Percentiles rank a stretch among this genome's conserved stretches.
Conservation (phyloP, 805 yeast species). For the Nadsonia fulvescens region DNA sequence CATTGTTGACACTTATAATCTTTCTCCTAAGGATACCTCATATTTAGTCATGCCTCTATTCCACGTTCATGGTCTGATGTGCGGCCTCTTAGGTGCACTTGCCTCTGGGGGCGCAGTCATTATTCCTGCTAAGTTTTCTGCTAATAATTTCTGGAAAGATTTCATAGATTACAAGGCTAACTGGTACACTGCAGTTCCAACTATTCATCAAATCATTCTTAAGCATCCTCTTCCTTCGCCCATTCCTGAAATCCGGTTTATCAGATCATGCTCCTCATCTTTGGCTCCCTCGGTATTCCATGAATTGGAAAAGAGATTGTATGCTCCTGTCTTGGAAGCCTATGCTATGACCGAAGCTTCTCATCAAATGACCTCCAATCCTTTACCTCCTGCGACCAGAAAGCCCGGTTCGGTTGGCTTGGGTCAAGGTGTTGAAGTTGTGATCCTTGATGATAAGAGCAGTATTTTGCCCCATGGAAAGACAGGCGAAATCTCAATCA, state of each 20-base stretch:
- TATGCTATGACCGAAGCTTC: slow-evolving; percentile 71
- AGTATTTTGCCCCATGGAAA: slow-evolving; percentile 29
- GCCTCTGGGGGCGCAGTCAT: slow-evolving; percentile 41
- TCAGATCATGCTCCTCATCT: slow-evolving; percentile 56
- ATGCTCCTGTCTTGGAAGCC: slow-evolving; percentile 58
- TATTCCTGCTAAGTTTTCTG: slow-evolving; percentile 47
- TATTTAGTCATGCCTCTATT: slow-evolving; percentile 62
- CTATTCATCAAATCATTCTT: slow-evolving; percentile 50
- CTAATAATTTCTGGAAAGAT: slow-evolving; percentile 41
- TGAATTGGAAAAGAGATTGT: slow-evolving; percentile 35
- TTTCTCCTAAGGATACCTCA: slow-evolving; percentile 31
- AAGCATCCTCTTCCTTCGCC: slow-evolving; percentile 31
- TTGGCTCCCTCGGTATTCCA: slow-evolving; percentile 48
- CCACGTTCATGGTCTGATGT: slow-evolving; percentile 61
- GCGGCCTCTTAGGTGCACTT: slow-evolving; percentile 44
- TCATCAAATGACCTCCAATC: slow-evolving; percentile 65
- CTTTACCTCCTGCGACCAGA: slow-evolving; percentile 44
- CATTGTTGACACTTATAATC: slow-evolving; percentile 38
- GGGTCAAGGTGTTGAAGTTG: slow-evolving; percentile 51
- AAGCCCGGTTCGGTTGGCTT: slow-evolving; percentile 60
- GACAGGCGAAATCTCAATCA: slow-evolving; percentile 52
- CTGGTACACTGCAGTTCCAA: slow-evolving; percentile 69
- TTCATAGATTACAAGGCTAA: slow-evolving; percentile 31
- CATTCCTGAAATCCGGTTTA: slow-evolving; percentile 40
- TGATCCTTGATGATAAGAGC: slow-evolving; percentile 33